Evolutionary conservation across 1,284 basidiomycete genomes (phyloP).

Genomic region (Malassezia equina): DNA sequence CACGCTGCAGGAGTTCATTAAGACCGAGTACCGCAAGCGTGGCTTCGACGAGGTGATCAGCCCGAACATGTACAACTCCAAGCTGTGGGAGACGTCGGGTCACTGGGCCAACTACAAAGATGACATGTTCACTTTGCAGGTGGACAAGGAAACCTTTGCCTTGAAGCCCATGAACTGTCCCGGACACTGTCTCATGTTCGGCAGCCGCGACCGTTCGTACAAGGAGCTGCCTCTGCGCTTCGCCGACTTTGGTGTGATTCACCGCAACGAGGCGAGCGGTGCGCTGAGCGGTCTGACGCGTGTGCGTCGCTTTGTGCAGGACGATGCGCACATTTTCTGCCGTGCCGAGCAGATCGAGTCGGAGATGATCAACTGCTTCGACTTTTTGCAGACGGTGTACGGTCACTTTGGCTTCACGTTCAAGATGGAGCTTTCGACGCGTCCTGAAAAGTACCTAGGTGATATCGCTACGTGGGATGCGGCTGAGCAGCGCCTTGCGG

Average conservation of each 20-base stretch:
- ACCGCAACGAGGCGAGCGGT: slow-evolving; percentile 92
- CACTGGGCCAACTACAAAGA: slow-evolving; percentile 85
- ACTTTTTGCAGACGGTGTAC: slow-evolving; percentile 83
- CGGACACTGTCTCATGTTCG: slow-evolving; percentile 92
- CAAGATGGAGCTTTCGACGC: slow-evolving; percentile 85
- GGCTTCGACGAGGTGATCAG: slow-evolving; percentile 64
- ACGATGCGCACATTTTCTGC: slow-evolving; percentile 95
- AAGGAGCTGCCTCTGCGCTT: slow-evolving; percentile 90
- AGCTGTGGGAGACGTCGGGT: slow-evolving; percentile 96
- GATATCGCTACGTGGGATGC: slow-evolving; percentile 77
- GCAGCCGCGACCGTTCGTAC: slow-evolving; percentile 84
- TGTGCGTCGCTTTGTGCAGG: slow-evolving; percentile 90
- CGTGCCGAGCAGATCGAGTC: slow-evolving; percentile 82
- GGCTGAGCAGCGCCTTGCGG: slow-evolving; percentile 80
- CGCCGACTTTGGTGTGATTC: slow-evolving; percentile 96
- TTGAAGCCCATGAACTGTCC: slow-evolving; percentile 98
- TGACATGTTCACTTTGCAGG: slow-evolving; percentile 86
- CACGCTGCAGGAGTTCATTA: slow-evolving; percentile 73
- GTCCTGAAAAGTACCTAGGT: slow-evolving; percentile 89
- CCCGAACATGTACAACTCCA: slow-evolving; percentile 93
- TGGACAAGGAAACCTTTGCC: slow-evolving; percentile 70
- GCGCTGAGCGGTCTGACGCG: slow-evolving; percentile 86
- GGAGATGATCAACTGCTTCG: slow-evolving; percentile 77
- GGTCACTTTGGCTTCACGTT: slow-evolving; percentile 97
- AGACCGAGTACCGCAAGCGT: slow-evolving; percentile 52